These are phyloP conservation scores for Colletotrichum horii DNA, from an alignment of 2,329 filamentous ascomycete species.

Conservation along the genomic window DNA sequence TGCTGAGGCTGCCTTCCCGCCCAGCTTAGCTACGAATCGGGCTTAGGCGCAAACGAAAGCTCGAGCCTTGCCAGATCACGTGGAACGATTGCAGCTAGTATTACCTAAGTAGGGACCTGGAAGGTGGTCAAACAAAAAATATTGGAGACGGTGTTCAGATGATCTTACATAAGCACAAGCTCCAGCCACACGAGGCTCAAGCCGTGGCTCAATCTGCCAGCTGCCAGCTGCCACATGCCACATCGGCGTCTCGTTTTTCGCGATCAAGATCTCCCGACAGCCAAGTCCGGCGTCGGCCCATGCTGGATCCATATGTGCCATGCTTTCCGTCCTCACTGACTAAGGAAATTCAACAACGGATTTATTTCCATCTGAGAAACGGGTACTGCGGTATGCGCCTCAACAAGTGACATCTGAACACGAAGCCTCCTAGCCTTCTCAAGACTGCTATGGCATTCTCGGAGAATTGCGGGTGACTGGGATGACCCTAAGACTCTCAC, in stretches of 20 bases:
- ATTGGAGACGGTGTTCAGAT: too few relatives aligned
- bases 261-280: background rate
- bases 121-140: background rate
- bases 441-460: background rate
- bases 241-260: background rate
- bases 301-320: background rate
- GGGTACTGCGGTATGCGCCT: background rate
- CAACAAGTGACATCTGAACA: constrained; percentile 5
- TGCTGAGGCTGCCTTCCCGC: constrained; percentile 30
- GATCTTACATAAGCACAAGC: background rate
- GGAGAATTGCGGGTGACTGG: constrained; percentile 15
- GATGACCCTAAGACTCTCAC: constrained; percentile 9
- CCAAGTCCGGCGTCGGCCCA: constrained; percentile 12
- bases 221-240: background rate
- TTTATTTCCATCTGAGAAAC: background rate
- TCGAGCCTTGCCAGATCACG: constrained; percentile 23
- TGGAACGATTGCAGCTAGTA: background rate
- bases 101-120: background rate
- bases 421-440: background rate
- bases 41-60: constrained; percentile 21
- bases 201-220: background rate
- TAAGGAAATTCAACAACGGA: background rate
- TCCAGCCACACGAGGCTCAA: background rate
- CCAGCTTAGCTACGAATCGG: constrained; percentile 22
- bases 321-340: background rate